Evolutionary conservation across 2,329 filamentous ascomycete genomes (phyloP).

Genomic region (Sporothrix mexicana): DNA sequence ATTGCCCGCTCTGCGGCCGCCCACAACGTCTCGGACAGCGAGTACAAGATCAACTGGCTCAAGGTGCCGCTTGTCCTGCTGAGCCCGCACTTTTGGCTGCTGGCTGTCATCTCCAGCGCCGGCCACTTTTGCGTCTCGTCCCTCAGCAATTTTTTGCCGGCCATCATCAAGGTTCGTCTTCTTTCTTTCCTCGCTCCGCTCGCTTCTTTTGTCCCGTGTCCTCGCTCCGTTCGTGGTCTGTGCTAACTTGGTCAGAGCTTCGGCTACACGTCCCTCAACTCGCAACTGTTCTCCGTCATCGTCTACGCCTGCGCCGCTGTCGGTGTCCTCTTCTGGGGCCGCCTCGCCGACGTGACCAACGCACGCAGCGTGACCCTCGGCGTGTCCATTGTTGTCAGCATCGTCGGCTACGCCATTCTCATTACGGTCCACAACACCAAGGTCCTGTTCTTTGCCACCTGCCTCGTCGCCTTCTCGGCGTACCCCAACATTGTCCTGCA

Average conservation of each 20-base stretch:
- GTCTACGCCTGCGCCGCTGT: slow-evolving; percentile 42
- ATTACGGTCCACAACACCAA: slow-evolving; percentile 39
- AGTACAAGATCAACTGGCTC: slow-evolving; percentile 21
- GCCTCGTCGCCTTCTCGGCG: slow-evolving; percentile 20
- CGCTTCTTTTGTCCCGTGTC: background rate
- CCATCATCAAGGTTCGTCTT: slow-evolving; percentile 40
- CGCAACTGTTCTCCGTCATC: slow-evolving; percentile 45
- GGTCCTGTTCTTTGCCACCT: slow-evolving; percentile 21
- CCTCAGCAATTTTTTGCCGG: slow-evolving; percentile 45
- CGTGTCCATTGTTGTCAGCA: slow-evolving; percentile 40
- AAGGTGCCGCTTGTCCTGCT: slow-evolving; percentile 36
- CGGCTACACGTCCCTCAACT: slow-evolving; percentile 44
- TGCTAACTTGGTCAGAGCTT: slow-evolving; percentile 39
- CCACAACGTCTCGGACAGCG: slow-evolving; percentile 1
- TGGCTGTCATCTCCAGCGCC: slow-evolving; percentile 41
- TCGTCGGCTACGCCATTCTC: slow-evolving; percentile 43
- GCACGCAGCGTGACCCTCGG: slow-evolving; percentile 40
- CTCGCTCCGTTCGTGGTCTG: slow-evolving; percentile 6
- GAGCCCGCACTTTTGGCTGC: slow-evolving; percentile 13
- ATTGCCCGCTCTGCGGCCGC: background rate
- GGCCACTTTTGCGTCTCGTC: slow-evolving; percentile 46
- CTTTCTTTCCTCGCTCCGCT: background rate
- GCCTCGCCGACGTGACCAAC: slow-evolving; percentile 40
- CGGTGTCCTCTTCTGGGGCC: slow-evolving; percentile 41
- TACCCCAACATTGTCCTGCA: slow-evolving; percentile 21